Evolutionary conservation across 1,284 basidiomycete genomes (phyloP).

Genomic region (Ceratobasidium sp.): DNA sequence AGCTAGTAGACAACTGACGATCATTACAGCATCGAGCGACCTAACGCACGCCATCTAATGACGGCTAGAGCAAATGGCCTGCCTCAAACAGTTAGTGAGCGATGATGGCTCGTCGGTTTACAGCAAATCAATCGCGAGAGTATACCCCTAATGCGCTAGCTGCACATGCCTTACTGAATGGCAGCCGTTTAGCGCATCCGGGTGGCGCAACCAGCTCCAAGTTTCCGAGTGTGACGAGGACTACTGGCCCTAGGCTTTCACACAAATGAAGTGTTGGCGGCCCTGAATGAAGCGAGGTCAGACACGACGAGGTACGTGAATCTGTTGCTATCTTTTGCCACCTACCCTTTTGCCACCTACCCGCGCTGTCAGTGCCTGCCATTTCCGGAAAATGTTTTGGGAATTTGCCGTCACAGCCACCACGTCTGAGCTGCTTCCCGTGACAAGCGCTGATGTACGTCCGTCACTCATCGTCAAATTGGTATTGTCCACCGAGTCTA

Average conservation of each 20-base stretch:
- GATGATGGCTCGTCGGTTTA: neutral
- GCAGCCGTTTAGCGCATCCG: neutral
- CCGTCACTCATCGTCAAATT: slow-evolving; percentile 33
- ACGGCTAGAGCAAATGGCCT: no score
- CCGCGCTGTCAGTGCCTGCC: neutral
- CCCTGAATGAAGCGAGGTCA: neutral
- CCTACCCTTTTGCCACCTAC: no score
- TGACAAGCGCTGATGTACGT: slow-evolving; percentile 27
- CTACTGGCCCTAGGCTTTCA: neutral
- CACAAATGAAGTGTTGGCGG: neutral
- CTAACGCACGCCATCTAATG: neutral
- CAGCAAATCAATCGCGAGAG: no score
- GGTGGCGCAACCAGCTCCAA: neutral
- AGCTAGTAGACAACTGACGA: neutral
- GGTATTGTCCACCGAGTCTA: slow-evolving; percentile 39
- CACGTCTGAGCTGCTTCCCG: slow-evolving; percentile 19
- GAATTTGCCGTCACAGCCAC: slow-evolving; percentile 24
- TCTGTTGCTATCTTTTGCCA: slow-evolving; percentile 6
- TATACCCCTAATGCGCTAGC: no score
- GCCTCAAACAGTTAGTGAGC: neutral
- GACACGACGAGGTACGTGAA: no score
- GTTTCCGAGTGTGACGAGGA: neutral
- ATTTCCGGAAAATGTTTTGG: slow-evolving; percentile 3
- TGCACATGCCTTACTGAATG: no score
- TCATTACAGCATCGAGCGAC: neutral